Conservation (phyloP, 495 filamentous ascomycete genomes). For the Hypoxylon crocopeplum region DNA sequence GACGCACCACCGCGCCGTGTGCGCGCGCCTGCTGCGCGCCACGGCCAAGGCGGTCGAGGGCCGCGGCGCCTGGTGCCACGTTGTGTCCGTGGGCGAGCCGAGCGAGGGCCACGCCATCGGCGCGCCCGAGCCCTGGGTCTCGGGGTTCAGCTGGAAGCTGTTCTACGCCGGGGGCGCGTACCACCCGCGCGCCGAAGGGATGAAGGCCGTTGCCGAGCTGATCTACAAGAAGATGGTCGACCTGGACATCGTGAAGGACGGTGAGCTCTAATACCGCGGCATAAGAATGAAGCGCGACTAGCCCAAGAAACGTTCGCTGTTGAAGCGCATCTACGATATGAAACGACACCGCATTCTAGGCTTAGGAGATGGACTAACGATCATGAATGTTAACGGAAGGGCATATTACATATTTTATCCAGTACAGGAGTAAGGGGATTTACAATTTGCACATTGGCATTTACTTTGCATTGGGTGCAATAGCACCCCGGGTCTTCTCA, state of each 20-base stretch:
- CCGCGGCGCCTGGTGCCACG: slow-evolving; percentile 45
- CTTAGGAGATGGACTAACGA: not conserved
- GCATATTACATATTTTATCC: not conserved
- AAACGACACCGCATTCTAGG: too few relatives aligned
- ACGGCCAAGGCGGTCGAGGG: slow-evolving; percentile 39
- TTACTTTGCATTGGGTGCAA: too few relatives aligned
- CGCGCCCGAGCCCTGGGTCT: slow-evolving; percentile 47
- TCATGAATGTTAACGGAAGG: not conserved
- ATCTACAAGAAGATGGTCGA: slow-evolving; percentile 41
- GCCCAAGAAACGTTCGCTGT: too few relatives aligned
- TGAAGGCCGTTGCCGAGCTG: slow-evolving; percentile 44
- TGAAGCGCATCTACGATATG: too few relatives aligned
- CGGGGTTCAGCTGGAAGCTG: slow-evolving; percentile 41
- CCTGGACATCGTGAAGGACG: slow-evolving; percentile 30
- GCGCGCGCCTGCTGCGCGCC: slow-evolving; percentile 39
- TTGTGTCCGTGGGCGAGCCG: slow-evolving; percentile 31
- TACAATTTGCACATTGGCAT: not conserved
- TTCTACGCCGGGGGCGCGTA: slow-evolving; percentile 37
- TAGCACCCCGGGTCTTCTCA: too few relatives aligned
- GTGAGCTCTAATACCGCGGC: slow-evolving; percentile 28
- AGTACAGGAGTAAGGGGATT: not conserved
- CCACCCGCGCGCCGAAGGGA: slow-evolving; percentile 46
- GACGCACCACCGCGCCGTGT: slow-evolving; percentile 41
- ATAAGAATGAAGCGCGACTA: too few relatives aligned
- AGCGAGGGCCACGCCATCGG: slow-evolving; percentile 48